Base-by-base conservation (phyloP, 768 basidiomycete species). In the Guyanaporus albipodus region DNA sequence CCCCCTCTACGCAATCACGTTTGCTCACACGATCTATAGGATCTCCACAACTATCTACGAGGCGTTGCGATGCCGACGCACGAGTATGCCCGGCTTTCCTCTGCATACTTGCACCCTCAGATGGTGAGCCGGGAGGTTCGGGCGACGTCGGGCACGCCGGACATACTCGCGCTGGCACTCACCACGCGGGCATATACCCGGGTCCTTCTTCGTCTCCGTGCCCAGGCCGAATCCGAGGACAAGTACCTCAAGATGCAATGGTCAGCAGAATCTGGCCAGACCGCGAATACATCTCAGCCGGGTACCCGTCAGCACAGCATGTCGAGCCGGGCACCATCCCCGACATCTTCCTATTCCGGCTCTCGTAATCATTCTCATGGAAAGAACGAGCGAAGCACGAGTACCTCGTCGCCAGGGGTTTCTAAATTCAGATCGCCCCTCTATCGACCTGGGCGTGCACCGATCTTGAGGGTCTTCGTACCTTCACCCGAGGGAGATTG, bases 401-500 rank as follows among this genome's bases (percentile, higher is more conserved):
- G 56, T 40, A 48, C 54, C 9, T 60, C 62, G 22, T 55, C 56
- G 3, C 54, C 57, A 18, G 42, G 36, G 14, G 49, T 36, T 22
- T 39, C 39, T n/a, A 52, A 42, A 19, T 88, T 86, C 73, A 76
- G 71, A 34, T 90, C 86, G 0, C 85, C 90, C 7, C 70, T 92
- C 42, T 85, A 82, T 72, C 73, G 80, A 24, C 62, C 75, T 8
- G 76, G 82, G 14, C 82, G 88, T 12, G 89, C 91, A 3, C 87
- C 88, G 19, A 69, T 91, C 17, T 58, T 92, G 52, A 71, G 87
- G 18, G 86, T 89, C 28, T 92, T 91, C 57, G 86, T 93, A 4
- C 91, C 89, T 17, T 88, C 85, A 8, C 86, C 86, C 0, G 88
- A 90, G 43, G 89, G 89, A 7, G 83, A 86, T 53, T 93, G 90